phyloP scores from a whole-genome alignment of 2,329 filamentous ascomycete species.

The Huntiella savannae region DNA sequence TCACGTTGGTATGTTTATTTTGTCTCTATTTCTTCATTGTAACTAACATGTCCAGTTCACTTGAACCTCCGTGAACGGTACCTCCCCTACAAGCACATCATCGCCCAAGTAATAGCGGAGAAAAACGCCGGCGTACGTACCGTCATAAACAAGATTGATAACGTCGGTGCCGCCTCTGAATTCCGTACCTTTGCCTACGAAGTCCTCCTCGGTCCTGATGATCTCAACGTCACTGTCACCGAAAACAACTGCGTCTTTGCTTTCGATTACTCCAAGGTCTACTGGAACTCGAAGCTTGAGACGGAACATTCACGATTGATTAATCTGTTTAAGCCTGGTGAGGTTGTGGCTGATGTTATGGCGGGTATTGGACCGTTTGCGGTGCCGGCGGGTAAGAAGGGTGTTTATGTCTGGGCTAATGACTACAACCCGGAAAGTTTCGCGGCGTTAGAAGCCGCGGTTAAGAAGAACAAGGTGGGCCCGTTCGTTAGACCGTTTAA shows the following conservation, averaged over 20 bases:
- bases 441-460: slow-evolving; percentile 48
- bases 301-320: slow-evolving; percentile 74
- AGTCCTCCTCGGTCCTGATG: slow-evolving; percentile 60
- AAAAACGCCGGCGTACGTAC: slow-evolving; percentile 71
- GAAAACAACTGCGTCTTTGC: slow-evolving; percentile 73
- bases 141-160: slow-evolving; percentile 89
- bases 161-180: slow-evolving; percentile 67
- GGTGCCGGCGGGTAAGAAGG: slow-evolving; percentile 72
- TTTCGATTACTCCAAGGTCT: slow-evolving; percentile 92
- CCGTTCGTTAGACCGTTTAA: slow-evolving; percentile 61
- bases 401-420: slow-evolving; percentile 88
- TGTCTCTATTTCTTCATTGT: not conserved
- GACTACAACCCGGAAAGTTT: slow-evolving; percentile 89
- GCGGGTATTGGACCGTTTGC: slow-evolving; percentile 93
- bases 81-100: slow-evolving; percentile 67
- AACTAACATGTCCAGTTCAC: slow-evolving; percentile 39
- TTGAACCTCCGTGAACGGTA: slow-evolving; percentile 75
- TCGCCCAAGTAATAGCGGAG: slow-evolving; percentile 71
- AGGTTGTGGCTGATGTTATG: slow-evolving; percentile 93
- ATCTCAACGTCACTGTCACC: slow-evolving; percentile 65
- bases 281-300: slow-evolving; percentile 90
- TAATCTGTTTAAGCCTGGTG: slow-evolving; percentile 56
- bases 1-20: slow-evolving; percentile 46
- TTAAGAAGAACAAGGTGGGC: slow-evolving; percentile 59
- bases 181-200: slow-evolving; percentile 91